Evolutionary conservation across 78 protist genomes (phyloP).

Genomic region (Dictyostelium discoideum): DNA sequence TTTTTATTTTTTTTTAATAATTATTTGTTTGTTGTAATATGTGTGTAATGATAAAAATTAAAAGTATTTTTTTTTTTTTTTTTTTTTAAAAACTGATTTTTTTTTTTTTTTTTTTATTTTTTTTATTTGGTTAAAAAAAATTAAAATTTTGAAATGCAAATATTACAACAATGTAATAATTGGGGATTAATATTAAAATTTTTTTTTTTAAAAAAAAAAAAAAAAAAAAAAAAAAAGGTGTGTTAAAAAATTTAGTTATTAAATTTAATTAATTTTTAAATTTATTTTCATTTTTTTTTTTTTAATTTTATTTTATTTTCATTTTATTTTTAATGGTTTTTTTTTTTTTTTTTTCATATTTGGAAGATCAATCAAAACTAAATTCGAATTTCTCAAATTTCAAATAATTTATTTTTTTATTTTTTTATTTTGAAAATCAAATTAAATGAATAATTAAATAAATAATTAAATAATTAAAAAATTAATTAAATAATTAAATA

Average conservation of each 20-base stretch:
- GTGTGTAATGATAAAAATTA: neutral
- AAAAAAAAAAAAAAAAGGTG: neutral
- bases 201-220: neutral
- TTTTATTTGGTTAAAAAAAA: neutral
- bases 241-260: neutral
- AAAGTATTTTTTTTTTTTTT: neutral
- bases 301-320: too few species aligned
- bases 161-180: neutral
- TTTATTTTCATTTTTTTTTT: neutral
- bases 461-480: too few species aligned
- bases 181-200: neutral
- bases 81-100: neutral
- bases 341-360: neutral
- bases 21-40: neutral
- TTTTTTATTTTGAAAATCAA: too few species aligned
- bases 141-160: neutral
- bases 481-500: too few species aligned
- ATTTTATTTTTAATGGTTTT: too few species aligned
- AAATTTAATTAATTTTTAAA: neutral
- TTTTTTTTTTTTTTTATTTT: neutral
- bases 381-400: neutral
- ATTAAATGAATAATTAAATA: too few species aligned
- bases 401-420: neutral
- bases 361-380: neutral
- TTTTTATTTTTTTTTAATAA: neutral